These are phyloP conservation scores for Inga leiocalycina DNA, from an alignment of 306 rosid genomes.

Conservation along the genomic window DNA sequence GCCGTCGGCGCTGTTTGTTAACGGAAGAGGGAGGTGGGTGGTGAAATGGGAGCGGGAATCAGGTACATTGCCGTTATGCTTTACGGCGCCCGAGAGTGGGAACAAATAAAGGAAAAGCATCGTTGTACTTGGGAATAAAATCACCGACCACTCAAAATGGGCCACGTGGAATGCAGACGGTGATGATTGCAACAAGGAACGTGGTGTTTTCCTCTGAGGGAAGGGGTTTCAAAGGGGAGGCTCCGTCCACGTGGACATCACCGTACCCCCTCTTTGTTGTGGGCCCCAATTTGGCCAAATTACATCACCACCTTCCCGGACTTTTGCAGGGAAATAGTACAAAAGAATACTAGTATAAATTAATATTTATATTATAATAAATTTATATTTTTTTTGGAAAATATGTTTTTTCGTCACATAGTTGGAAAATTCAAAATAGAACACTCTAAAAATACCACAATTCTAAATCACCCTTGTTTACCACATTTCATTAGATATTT, in stretches of 20 bases:
- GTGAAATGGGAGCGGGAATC: neutral
- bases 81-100: neutral
- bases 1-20: slow-evolving; percentile 29
- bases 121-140: neutral
- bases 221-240: slow-evolving; percentile 16
- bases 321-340: neutral
- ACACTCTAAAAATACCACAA: no score
- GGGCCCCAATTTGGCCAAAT: slow-evolving; percentile 18
- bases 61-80: neutral
- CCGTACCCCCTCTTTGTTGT: neutral
- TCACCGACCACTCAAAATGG: slow-evolving; percentile 28
- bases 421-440: no score
- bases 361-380: no score
- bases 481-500: no score
- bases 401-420: no score
- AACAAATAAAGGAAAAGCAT: neutral
- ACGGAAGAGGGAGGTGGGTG: slow-evolving; percentile 37
- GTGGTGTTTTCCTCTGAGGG: neutral
- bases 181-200: slow-evolving; percentile 24
- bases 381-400: no score
- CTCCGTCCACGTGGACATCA: slow-evolving; percentile 37
- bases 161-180: slow-evolving; percentile 50
- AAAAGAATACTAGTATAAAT: neutral
- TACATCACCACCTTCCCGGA: neutral
- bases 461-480: no score